Conservation (phyloP, 768 basidiomycete species). For the Lactarius hengduanensis region DNA sequence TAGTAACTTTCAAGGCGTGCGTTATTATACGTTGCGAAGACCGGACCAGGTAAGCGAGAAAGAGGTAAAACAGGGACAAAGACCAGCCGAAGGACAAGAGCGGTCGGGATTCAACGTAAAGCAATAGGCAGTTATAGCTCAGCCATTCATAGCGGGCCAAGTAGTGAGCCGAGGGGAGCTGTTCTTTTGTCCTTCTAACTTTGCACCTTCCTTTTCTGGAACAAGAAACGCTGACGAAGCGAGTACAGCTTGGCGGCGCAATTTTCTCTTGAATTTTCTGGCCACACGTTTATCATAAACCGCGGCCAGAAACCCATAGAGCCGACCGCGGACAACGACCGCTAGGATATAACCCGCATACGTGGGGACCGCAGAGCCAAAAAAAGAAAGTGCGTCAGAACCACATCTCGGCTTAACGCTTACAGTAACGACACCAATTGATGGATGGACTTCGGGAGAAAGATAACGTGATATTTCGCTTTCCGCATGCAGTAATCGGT, state of each 20-base stretch:
- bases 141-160: neutral
- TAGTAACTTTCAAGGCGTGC: neutral
- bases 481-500: neutral
- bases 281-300: neutral
- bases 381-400: neutral
- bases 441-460: neutral
- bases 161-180: neutral
- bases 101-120: neutral
- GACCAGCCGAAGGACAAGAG: neutral
- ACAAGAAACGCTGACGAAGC: constrained; percentile 21
- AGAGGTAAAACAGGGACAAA: constrained; percentile 18
- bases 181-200: constrained; percentile 13
- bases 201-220: constrained; percentile 6
- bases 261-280: no score
- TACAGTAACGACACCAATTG: neutral
- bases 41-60: neutral
- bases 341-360: neutral
- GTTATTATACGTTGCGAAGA: constrained; percentile 13
- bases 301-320: neutral
- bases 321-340: neutral
- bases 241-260: neutral
- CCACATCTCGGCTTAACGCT: neutral
- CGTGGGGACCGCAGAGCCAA: neutral
- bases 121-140: neutral
- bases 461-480: neutral